Conservation (phyloP, 176 grass and related monocot genomes). For the Aegilops speltoides region DNA sequence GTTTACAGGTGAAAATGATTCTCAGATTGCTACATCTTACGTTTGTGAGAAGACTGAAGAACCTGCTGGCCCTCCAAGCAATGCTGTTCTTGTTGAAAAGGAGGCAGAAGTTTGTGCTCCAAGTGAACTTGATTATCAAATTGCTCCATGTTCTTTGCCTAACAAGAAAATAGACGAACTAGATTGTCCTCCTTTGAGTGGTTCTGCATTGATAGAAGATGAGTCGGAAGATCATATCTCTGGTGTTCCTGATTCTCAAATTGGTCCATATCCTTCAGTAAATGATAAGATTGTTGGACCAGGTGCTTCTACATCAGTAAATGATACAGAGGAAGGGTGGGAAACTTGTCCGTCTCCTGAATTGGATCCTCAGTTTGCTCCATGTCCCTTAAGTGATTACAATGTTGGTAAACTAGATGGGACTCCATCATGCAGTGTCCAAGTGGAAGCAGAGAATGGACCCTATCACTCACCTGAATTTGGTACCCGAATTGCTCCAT, state of each 20-base stretch:
- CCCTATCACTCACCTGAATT: background rate
- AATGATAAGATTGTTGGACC: conserved; percentile 15
- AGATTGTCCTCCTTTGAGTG: conserved; percentile 11
- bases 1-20: conserved; percentile 14
- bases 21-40: conserved; percentile 14
- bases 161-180: conserved; percentile 24
- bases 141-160: conserved; percentile 14
- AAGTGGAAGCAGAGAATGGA: conserved; percentile 17
- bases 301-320: conserved; percentile 15
- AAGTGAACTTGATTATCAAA: conserved; percentile 28
- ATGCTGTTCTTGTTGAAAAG: background rate
- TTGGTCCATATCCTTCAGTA: conserved; percentile 15
- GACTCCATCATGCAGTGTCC: background rate
- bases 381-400: conserved; percentile 23
- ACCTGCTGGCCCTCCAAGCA: conserved; percentile 16
- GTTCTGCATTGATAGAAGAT: conserved; percentile 17
- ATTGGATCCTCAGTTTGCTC: conserved; percentile 18
- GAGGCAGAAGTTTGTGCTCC: conserved; percentile 30
- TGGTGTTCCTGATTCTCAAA: conserved; percentile 27
- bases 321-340: conserved; percentile 26
- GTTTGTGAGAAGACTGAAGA: conserved; percentile 33
- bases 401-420: conserved; percentile 26
- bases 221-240: conserved; percentile 21
- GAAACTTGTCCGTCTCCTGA: conserved; percentile 26
- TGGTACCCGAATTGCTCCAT: background rate